phyloP scores from a whole-genome alignment of 2,329 filamentous ascomycete species.

The Cladophialophora exuberans region DNA sequence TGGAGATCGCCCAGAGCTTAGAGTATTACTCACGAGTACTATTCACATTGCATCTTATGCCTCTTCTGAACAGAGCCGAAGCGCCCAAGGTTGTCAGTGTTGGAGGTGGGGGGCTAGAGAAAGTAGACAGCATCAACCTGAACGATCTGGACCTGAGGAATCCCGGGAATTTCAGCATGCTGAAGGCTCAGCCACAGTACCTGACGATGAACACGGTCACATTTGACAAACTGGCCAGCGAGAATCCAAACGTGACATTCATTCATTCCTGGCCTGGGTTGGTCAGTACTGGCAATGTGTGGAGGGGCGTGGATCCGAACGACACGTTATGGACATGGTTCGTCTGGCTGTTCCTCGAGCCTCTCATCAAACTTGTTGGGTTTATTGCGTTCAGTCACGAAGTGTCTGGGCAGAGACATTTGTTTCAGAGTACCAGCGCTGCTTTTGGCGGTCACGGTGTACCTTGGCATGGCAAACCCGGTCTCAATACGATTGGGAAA shows the following conservation, averaged over 20 bases:
- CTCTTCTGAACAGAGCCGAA: slow-evolving; percentile 40
- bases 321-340: slow-evolving; percentile 32
- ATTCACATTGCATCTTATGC: slow-evolving; percentile 46
- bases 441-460: slow-evolving; percentile 32
- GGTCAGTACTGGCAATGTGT: slow-evolving; percentile 43
- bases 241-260: slow-evolving; percentile 40
- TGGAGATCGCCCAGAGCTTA: slow-evolving; percentile 47
- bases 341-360: slow-evolving; percentile 21
- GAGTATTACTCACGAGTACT: slow-evolving; percentile 51
- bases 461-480: slow-evolving; percentile 27
- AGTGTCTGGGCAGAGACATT: slow-evolving; percentile 51
- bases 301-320: slow-evolving; percentile 25
- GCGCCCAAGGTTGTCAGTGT: slow-evolving; percentile 42
- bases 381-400: slow-evolving; percentile 28
- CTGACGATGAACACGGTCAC: slow-evolving; percentile 38
- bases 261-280: slow-evolving; percentile 43
- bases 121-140: slow-evolving; percentile 32
- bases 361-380: slow-evolving; percentile 3
- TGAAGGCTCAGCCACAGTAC: slow-evolving; percentile 40
- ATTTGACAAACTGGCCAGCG: slow-evolving; percentile 40
- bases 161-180: slow-evolving; percentile 37
- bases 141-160: slow-evolving; percentile 43
- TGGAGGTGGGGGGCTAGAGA: slow-evolving; percentile 43
- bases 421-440: slow-evolving; percentile 45
- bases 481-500: slow-evolving; percentile 31